Evolutionary conservation across 108 stramenopile species (phyloP).

Genomic region (Poteriospumella lacustris): DNA sequence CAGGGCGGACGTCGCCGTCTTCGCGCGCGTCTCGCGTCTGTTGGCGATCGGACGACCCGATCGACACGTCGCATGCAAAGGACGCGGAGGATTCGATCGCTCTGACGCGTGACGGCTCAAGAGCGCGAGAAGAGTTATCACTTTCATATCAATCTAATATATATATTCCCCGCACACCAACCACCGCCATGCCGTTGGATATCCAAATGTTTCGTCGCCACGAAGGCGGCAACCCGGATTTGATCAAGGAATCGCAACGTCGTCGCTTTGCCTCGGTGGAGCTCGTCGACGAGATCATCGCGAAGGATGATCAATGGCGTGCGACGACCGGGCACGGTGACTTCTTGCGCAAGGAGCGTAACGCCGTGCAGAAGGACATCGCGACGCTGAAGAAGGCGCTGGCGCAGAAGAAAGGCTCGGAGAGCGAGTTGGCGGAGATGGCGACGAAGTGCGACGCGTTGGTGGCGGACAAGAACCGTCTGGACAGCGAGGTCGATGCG

Average conservation of each 20-base stretch:
- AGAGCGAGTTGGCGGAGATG: background rate
- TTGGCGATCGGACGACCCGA: no score
- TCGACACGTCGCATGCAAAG: no score
- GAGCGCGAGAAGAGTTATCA: no score
- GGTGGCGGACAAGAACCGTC: background rate
- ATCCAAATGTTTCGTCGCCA: constrained; percentile 86
- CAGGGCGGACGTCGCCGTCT: no score
- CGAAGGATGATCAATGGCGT: constrained; percentile 83
- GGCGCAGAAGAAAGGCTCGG: constrained; percentile 7
- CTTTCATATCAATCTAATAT: no score
- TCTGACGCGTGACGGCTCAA: no score
- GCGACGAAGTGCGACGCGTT: background rate
- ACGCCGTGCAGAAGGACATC: constrained; percentile 64
- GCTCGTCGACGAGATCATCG: constrained; percentile 81
- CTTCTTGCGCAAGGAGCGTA: constrained; percentile 59
- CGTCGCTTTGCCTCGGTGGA: constrained; percentile 70
- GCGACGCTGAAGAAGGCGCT: constrained; percentile 62
- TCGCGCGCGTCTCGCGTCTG: no score
- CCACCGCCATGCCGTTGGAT: constrained; percentile 85
- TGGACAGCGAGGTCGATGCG: background rate
- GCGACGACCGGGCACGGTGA: constrained; percentile 38
- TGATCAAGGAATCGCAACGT: constrained; percentile 67
- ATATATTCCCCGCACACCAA: no score
- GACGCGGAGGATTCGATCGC: no score
- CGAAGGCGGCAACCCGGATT: constrained; percentile 84